Conservation (phyloP, 208 protist species). For the Acanthamoeba royreba region DNA sequence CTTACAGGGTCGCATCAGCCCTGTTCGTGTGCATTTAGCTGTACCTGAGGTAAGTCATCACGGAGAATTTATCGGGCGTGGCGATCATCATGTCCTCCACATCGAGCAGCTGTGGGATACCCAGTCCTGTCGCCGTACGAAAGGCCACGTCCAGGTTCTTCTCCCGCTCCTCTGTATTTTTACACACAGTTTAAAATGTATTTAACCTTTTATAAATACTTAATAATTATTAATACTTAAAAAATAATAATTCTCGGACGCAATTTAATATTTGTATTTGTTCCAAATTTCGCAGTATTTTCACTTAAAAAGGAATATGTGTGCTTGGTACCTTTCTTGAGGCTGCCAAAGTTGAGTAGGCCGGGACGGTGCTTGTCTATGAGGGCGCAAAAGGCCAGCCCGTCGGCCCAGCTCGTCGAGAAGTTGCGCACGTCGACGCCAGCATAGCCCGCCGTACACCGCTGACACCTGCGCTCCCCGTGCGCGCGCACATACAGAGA, state of each 20-base stretch:
- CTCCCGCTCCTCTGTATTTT: neutral
- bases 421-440: conserved; percentile 29
- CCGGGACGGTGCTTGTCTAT: neutral
- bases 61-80: conserved; percentile 30
- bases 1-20: no score
- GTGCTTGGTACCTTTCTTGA: neutral
- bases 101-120: conserved; percentile 19
- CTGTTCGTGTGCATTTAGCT: no score
- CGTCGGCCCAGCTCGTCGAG: conserved; percentile 30
- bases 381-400: conserved; percentile 38
- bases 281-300: no score
- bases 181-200: neutral
- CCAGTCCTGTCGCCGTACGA: neutral
- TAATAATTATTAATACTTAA: no score
- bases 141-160: conserved; percentile 40
- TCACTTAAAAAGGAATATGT: neutral
- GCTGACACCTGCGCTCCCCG: conserved; percentile 42
- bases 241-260: no score
- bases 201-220: neutral
- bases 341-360: neutral
- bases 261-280: no score
- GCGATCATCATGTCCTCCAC: conserved; percentile 44
- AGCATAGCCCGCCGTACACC: neutral
- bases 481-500: no score
- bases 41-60: conserved; percentile 46